Evolutionary conservation across 148 eudicot species (phyloP).

Genomic region (Pouteria glomerata): DNA sequence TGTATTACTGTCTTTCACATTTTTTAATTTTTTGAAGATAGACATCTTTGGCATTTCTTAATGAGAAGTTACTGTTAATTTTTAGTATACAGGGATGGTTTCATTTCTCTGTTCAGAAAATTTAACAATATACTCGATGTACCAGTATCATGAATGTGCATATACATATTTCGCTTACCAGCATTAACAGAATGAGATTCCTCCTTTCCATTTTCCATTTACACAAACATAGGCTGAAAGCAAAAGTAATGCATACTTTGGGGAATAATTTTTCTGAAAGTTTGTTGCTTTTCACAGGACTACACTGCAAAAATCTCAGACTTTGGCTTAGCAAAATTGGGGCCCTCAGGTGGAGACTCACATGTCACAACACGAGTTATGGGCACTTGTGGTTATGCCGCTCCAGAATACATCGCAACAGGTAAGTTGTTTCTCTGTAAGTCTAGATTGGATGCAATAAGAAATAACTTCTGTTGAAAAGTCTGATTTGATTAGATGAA

Average conservation of each 20-base stretch:
- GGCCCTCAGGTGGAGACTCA: slow-evolving; percentile 49
- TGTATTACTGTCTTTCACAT: too few relatives aligned
- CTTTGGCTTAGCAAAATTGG: slow-evolving; percentile 61
- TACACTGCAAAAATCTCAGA: slow-evolving; percentile 58
- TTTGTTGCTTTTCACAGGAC: slow-evolving; percentile 18
- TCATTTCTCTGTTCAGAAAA: neutral
- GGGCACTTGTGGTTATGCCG: slow-evolving; percentile 63
- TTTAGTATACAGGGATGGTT: neutral
- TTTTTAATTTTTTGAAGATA: too few relatives aligned
- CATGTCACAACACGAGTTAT: slow-evolving; percentile 62
- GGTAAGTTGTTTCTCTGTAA: slow-evolving; percentile 26
- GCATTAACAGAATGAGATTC: neutral
- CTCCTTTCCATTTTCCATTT: neutral
- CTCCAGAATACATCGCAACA: slow-evolving; percentile 64
- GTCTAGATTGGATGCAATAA: neutral
- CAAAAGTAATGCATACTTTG: neutral
- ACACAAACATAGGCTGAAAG: neutral
- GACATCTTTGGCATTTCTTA: too few relatives aligned
- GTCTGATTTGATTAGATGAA: too few relatives aligned
- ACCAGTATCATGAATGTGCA: neutral
- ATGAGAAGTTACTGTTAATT: neutral
- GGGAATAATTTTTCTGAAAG: neutral
- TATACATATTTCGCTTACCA: neutral
- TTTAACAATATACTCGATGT: neutral
- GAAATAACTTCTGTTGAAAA: neutral